phyloP scores from a whole-genome alignment of 306 rosid species.

The Sphenostylis stenocarpa region DNA sequence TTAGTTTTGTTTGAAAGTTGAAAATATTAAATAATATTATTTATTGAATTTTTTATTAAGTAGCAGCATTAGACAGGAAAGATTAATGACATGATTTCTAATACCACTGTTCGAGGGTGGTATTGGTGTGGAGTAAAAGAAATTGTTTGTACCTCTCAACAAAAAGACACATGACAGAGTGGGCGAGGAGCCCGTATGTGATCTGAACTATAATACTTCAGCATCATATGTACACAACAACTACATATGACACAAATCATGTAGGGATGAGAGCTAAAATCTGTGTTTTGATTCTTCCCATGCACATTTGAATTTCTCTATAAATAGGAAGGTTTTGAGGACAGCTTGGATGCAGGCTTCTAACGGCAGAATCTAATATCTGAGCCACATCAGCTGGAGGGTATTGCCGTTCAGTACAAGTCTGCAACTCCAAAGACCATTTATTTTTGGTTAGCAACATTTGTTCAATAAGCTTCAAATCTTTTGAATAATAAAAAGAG shows the following conservation, averaged over 20 bases:
- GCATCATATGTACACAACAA: constrained; percentile 48
- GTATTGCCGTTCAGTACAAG: constrained; percentile 87
- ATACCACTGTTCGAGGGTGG: not conserved
- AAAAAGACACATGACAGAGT: not conserved
- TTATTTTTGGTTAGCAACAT: constrained; percentile 12
- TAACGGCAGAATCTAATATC: constrained; percentile 78
- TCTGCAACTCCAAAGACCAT: constrained; percentile 46
- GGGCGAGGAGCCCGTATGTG: constrained; percentile 17
- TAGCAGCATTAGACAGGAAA: not conserved
- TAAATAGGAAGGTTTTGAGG: constrained; percentile 77
- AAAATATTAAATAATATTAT: not conserved
- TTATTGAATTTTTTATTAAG: not conserved
- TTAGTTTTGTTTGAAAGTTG: not conserved
- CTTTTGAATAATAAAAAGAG: not conserved
- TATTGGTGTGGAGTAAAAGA: not conserved
- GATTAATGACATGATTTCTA: not conserved
- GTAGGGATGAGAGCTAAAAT: constrained; percentile 87
- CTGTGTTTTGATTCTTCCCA: constrained; percentile 94
- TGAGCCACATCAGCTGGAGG: constrained; percentile 90
- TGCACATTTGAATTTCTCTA: constrained; percentile 90
- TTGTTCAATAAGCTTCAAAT: not conserved
- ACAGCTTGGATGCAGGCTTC: constrained; percentile 69
- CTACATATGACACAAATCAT: constrained; percentile 35
- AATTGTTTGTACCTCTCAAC: not conserved
- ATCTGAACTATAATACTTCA: constrained; percentile 25